These are phyloP conservation scores for Camellia oleifera DNA, from an alignment of 179 eudicot species.

Conservation along the genomic window DNA sequence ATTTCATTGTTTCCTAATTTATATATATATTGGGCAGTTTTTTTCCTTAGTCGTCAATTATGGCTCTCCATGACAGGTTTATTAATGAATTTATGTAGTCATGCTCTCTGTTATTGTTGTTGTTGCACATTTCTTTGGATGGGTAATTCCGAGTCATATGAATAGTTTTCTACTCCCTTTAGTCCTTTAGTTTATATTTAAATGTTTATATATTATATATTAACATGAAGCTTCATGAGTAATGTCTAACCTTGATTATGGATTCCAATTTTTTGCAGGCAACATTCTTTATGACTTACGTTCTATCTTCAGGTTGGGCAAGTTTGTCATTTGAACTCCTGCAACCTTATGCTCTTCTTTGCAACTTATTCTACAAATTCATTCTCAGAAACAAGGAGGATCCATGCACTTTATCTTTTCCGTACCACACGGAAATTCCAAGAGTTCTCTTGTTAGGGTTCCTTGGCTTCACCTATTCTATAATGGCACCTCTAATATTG, in stretches of 20 bases:
- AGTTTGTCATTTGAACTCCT: constrained; percentile 85
- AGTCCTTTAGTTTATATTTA: not conserved
- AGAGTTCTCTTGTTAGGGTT: constrained; percentile 79
- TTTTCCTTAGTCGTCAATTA: too few relatives aligned
- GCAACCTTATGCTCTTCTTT: constrained; percentile 70
- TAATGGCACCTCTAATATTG: constrained; percentile 78
- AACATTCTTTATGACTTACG: constrained; percentile 79
- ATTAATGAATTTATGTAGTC: not conserved
- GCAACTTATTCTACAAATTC: constrained; percentile 46
- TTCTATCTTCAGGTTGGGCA: constrained; percentile 97
- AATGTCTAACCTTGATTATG: not conserved
- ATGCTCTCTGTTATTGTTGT: not conserved
- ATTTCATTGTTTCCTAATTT: not conserved
- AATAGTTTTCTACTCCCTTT: not conserved
- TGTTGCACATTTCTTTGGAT: not conserved
- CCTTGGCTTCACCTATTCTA: constrained; percentile 68
- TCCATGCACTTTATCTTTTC: constrained; percentile 63
- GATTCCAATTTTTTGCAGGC: constrained; percentile 50
- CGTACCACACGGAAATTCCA: constrained; percentile 92
- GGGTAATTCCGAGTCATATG: not conserved
- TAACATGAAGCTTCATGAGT: not conserved
- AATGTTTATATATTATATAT: too few relatives aligned
- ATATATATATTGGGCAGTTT: not conserved
- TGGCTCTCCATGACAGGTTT: not conserved
- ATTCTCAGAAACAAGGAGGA: constrained; percentile 48